Evolutionary conservation across 1,284 basidiomycete genomes (phyloP), one percentile per base, ranked within the genome.

Genomic region (Cryptococcus amylolentus): DNA sequence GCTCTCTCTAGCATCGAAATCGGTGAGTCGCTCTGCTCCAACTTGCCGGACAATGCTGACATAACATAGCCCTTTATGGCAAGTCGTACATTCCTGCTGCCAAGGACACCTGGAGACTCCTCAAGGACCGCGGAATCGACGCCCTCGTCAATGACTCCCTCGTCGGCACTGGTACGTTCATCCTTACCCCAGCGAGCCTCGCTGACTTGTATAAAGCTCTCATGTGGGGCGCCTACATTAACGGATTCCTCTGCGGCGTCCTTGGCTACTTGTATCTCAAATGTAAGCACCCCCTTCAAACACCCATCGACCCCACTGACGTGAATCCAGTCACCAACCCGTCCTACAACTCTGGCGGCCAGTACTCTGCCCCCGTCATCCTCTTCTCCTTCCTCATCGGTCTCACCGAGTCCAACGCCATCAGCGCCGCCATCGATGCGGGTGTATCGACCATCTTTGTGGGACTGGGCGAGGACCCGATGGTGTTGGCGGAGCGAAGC

Each of bases 401-500:
- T 13, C 69, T 87, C 48, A 84, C 84, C 67, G 60, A 68, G 49
- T 68, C 68, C 10, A 60, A 65, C 20, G 67, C 70, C 6, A 59
- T 76, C 45, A 65, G 65, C 12, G 65, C 64, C 26, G 71, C 69
- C 14, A 64, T 72, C 28, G 74, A 76, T 43, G 67, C 66, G 52
- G 89, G 88, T 51, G 88, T 91, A 3, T 90, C 88, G 2, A 91
- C 88, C 0, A 89, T 91, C 57, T 92, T 91, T 68, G 89, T 91
- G 35, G 88, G 88, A 5, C 80, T 91, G 8, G 88, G 84, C 51
- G 89, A 91, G 75, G 87, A 91, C 69, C 88, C 88, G 1, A 84
- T 88, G 64, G 61, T 73, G 7, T 79, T 92, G 41, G 86, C 85
- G 4, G 80, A 85, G 46, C 82, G 89, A 45, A 86, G 88, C 23